Evolutionary conservation across 176 grass and related monocot genomes (phyloP).

Genomic region (Oryza brachyantha): DNA sequence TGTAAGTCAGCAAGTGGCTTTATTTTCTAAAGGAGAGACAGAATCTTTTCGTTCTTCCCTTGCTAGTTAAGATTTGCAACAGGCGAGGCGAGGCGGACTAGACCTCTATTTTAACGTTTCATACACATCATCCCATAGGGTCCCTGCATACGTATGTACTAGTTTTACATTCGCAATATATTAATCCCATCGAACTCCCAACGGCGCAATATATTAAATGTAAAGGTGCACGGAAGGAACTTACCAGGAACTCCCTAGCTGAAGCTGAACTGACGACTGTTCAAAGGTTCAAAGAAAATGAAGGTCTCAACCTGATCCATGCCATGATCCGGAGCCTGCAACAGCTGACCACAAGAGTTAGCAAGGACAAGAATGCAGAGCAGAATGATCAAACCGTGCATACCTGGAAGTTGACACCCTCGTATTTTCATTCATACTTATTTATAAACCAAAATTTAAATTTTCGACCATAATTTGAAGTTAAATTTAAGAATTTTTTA

Average conservation of each 20-base stretch:
- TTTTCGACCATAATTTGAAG: too few relatives aligned
- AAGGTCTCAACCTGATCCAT: background rate
- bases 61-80: background rate
- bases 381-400: conserved; percentile 10
- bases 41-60: background rate
- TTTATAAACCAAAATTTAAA: too few relatives aligned
- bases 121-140: background rate
- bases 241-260: background rate
- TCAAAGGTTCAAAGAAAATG: background rate
- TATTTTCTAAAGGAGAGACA: too few relatives aligned
- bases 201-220: background rate
- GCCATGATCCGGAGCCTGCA: background rate
- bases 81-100: background rate
- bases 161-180: background rate
- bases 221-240: background rate
- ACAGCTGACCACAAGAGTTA: background rate
- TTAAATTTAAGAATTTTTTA: too few relatives aligned
- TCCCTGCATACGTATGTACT: background rate
- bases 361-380: background rate
- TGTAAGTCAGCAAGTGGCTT: background rate
- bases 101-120: background rate
- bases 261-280: background rate
- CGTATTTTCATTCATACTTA: too few relatives aligned
- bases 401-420: background rate
- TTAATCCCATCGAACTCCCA: background rate